Percentiles rank a stretch among this genome's conserved stretches.
These are phyloP conservation scores for Suillus weaverae DNA, from an alignment of 768 basidiomycete species.

Conservation along the genomic window DNA sequence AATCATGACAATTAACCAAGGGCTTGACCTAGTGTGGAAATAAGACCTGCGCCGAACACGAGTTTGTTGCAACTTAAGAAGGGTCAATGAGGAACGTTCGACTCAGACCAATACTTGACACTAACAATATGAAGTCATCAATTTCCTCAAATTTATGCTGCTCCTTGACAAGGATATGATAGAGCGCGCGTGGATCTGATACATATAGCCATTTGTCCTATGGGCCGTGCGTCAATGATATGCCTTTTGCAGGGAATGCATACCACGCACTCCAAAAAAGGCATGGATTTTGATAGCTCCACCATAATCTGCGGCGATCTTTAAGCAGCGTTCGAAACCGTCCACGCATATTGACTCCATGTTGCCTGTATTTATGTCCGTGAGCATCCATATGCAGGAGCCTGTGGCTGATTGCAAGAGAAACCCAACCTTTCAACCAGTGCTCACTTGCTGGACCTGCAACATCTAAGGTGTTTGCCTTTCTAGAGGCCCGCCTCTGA, in stretches of 20 bases:
- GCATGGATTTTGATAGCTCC: conserved; percentile 25
- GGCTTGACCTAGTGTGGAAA: conserved; percentile 23
- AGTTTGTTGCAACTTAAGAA: conserved; percentile 5
- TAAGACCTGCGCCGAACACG: conserved; percentile 28
- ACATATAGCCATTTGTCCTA: conserved; percentile 14
- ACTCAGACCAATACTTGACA: not conserved
- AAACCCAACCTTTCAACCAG: not conserved
- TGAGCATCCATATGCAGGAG: not conserved
- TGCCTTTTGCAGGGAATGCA: conserved; percentile 23
- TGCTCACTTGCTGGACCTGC: not conserved
- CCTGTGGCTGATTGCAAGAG: not conserved
- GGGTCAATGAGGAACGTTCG: not conserved
- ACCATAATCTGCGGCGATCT: conserved; percentile 21
- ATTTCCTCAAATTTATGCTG: conserved; percentile 25
- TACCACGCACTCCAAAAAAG: conserved; percentile 20
- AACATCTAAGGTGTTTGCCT: not conserved
- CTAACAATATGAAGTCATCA: conserved; percentile 16
- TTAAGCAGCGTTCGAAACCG: conserved; percentile 5
- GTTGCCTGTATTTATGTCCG: not conserved
- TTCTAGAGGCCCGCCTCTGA: not conserved
- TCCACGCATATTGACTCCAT: not conserved
- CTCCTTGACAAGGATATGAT: conserved; percentile 31
- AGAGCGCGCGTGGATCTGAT: conserved; percentile 27
- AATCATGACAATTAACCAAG: not conserved
- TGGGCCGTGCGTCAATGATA: not conserved